A percentile compares a stretch with the other conserved stretches of the same genome.
Conservation (phyloP, 106 monocot species). For the Posidonia australis region DNA sequence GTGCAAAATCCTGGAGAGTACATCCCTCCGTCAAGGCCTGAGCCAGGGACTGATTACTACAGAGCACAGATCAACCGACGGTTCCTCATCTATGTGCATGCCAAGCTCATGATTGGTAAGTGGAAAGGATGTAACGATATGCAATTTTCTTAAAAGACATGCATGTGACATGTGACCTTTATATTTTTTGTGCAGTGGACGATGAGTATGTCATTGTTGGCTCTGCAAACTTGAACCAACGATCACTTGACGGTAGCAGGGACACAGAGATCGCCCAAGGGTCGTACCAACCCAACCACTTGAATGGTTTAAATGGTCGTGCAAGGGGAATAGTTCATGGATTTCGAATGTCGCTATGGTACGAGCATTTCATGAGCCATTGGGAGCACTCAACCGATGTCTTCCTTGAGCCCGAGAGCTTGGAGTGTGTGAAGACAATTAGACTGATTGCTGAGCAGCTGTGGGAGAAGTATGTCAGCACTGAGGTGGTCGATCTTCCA, state of each 20-base stretch:
- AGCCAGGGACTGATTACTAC: slow-evolving; percentile 35
- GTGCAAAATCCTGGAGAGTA: slow-evolving; percentile 20
- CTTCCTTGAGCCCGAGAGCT: slow-evolving; percentile 42
- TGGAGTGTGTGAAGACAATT: slow-evolving; percentile 45
- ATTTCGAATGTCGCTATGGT: slow-evolving; percentile 61
- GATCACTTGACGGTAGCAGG: slow-evolving; percentile 55
- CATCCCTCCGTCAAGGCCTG: slow-evolving; percentile 32
- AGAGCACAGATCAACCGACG: slow-evolving; percentile 44
- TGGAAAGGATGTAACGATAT: neutral
- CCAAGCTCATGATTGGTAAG: slow-evolving; percentile 65
- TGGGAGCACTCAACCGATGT: neutral
- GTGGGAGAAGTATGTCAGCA: slow-evolving; percentile 37
- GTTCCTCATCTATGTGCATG: slow-evolving; percentile 59
- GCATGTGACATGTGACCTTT: neutral
- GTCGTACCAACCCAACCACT: slow-evolving; percentile 39
- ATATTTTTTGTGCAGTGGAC: slow-evolving; percentile 31
- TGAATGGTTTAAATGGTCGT: slow-evolving; percentile 12
- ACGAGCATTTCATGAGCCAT: slow-evolving; percentile 51
- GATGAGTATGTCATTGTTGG: slow-evolving; percentile 72
- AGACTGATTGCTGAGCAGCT: slow-evolving; percentile 17
- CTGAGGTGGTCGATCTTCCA: slow-evolving; percentile 37
- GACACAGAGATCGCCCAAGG: slow-evolving; percentile 63
- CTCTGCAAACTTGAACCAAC: slow-evolving; percentile 63
- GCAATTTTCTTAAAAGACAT: too few relatives aligned
- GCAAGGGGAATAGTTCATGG: slow-evolving; percentile 34